Percentiles rank a stretch among this genome's conserved stretches.
Evolutionary conservation across 2,329 filamentous ascomycete genomes (phyloP).

Genomic region (Trichocomaceae sp.): DNA sequence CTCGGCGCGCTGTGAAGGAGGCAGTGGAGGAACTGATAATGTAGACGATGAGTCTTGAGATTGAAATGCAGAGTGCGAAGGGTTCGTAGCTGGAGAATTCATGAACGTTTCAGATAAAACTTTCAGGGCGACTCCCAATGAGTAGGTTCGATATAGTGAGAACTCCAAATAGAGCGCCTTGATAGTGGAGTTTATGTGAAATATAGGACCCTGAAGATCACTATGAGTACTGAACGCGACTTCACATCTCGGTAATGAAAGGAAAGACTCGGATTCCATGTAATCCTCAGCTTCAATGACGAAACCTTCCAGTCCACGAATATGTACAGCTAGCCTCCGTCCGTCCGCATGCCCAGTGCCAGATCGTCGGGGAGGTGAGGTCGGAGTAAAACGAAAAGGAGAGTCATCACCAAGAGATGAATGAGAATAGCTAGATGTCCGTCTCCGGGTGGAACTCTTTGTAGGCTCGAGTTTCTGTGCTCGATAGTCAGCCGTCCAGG

Average conservation of each 20-base stretch:
- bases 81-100: conserved; percentile 20
- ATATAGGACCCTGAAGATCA: conserved; percentile 78
- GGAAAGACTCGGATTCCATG: conserved; percentile 77
- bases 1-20: conserved; percentile 44
- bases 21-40: conserved; percentile 22
- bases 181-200: conserved; percentile 77
- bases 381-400: conserved; percentile 45
- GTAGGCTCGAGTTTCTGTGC: conserved; percentile 65
- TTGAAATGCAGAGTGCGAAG: conserved; percentile 12
- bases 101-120: conserved; percentile 66
- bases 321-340: conserved; percentile 70
- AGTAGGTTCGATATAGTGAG: conserved; percentile 89
- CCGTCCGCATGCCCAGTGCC: conserved; percentile 59
- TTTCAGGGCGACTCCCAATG: conserved; percentile 71
- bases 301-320: conserved; percentile 78
- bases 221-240: conserved; percentile 76
- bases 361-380: conserved; percentile 41
- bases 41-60: conserved; percentile 17
- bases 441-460: conserved; percentile 51
- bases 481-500: conserved; percentile 82
- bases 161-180: conserved; percentile 78
- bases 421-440: conserved; percentile 65
- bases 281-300: conserved; percentile 82
- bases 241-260: conserved; percentile 81
- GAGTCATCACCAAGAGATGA: conserved; percentile 54